Percentiles rank a stretch among this genome's conserved stretches.
phyloP scores from a whole-genome alignment of 352 stramenopile species.

The Phytophthora aleatoria region DNA sequence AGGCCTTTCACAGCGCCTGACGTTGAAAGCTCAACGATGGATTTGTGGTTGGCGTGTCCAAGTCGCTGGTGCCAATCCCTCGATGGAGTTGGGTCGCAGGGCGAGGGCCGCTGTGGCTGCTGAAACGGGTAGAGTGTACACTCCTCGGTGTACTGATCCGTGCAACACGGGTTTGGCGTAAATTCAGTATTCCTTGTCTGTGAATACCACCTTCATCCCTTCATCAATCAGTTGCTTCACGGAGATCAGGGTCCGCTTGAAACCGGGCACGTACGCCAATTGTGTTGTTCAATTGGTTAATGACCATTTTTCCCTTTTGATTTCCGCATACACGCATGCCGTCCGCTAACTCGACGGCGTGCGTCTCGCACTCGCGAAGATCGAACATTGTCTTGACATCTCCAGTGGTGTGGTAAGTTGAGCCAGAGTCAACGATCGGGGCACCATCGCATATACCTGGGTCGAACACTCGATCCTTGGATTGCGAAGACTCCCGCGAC shows the following conservation, averaged over 20 bases:
- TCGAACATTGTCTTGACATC: neutral
- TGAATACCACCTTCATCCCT: neutral
- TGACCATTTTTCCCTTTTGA: neutral
- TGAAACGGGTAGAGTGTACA: neutral
- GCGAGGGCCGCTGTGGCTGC: neutral
- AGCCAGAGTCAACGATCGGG: neutral
- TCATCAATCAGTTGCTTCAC: neutral
- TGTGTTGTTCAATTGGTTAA: neutral
- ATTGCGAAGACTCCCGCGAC: neutral
- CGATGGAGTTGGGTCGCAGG: neutral
- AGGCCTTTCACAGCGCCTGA: neutral
- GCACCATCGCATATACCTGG: neutral
- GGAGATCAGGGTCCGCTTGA: neutral
- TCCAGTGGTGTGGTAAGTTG: neutral
- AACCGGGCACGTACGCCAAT: neutral
- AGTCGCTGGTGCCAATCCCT: neutral
- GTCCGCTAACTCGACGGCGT: neutral
- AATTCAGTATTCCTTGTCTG: neutral
- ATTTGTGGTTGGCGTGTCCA: neutral
- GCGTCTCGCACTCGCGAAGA: neutral
- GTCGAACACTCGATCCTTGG: neutral
- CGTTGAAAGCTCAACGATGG: neutral
- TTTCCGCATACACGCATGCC: neutral
- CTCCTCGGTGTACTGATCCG: neutral
- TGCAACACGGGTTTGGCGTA: neutral